A percentile compares a stretch with the other conserved stretches of the same genome.
Evolutionary conservation across 768 basidiomycete genomes (phyloP).

Genomic region (Trametes cinnabarina): DNA sequence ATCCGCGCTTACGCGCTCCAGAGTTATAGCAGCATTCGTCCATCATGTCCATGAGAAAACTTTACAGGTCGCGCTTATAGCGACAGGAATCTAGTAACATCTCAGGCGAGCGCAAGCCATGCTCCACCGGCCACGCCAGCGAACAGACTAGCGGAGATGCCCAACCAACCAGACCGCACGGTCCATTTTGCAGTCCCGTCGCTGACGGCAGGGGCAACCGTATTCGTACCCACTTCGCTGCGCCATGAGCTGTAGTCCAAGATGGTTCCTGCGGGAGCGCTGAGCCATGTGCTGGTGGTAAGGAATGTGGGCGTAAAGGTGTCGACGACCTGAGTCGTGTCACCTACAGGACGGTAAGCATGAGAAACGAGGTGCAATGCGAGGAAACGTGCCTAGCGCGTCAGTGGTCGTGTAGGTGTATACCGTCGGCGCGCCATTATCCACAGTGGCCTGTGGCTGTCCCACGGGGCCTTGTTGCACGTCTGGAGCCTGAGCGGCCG

Average conservation of each 20-base stretch:
- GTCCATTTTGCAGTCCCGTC: not conserved
- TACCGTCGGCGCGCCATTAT: conserved; percentile 19
- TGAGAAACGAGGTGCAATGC: not conserved
- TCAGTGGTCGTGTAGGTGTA: conserved; percentile 37
- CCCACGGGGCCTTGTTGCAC: conserved; percentile 53
- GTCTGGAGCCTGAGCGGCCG: conserved; percentile 17
- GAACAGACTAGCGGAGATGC: not conserved
- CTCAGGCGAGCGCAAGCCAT: conserved; percentile 15
- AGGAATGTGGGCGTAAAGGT: conserved; percentile 36
- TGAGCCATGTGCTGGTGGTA: conserved; percentile 20
- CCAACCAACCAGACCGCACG: conserved; percentile 8
- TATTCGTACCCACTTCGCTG: conserved; percentile 27
- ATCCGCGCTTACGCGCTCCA: conserved; percentile 3
- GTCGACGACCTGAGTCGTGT: conserved; percentile 23
- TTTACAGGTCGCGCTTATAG: not conserved
- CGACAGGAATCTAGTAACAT: too few relatives aligned
- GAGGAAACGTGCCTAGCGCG: conserved; percentile 25
- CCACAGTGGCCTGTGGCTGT: conserved; percentile 29
- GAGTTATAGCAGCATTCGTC: not conserved
- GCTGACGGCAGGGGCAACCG: conserved; percentile 18
- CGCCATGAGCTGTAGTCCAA: conserved; percentile 33
- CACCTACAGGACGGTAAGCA: conserved; percentile 13
- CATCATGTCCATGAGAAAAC: not conserved
- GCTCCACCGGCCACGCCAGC: conserved; percentile 13
- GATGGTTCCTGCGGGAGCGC: conserved; percentile 30